These are phyloP conservation scores for Cladosporium sp. DNA, from an alignment of 2,329 filamentous ascomycete species.

Conservation along the genomic window DNA sequence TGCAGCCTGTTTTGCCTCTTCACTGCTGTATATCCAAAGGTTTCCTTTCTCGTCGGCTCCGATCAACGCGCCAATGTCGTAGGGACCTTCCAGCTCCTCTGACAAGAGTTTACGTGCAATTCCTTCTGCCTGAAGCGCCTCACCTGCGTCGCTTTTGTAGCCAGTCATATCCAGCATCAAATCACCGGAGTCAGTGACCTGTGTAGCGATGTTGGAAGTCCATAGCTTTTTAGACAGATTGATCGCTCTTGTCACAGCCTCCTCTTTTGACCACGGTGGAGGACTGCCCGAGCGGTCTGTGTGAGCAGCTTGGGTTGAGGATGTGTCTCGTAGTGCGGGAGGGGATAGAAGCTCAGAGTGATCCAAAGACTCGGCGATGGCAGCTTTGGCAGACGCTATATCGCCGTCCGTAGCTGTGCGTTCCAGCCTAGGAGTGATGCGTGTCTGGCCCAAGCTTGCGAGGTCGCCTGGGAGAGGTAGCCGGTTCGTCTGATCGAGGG, in stretches of 20 bases:
- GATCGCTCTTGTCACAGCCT: constrained; percentile 78
- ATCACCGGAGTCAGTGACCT: constrained; percentile 88
- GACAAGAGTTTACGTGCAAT: constrained; percentile 86
- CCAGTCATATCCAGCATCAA: constrained; percentile 98
- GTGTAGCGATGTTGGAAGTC: constrained; percentile 84
- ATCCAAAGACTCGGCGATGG: constrained; percentile 32
- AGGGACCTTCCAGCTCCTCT: constrained; percentile 89
- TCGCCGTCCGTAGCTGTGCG: constrained; percentile 53
- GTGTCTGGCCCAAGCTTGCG: constrained; percentile 10
- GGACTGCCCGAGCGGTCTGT: constrained; percentile 64
- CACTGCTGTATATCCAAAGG: constrained; percentile 98
- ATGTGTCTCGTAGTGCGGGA: constrained; percentile 16
- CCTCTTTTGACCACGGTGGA: constrained; percentile 63
- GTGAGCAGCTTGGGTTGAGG: constrained; percentile 20
- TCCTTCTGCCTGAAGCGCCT: constrained; percentile 86
- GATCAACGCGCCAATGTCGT: constrained; percentile 92
- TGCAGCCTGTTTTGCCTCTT: constrained; percentile 88
- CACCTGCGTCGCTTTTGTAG: constrained; percentile 90
- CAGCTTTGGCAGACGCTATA: constrained; percentile 41
- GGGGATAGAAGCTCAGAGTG: constrained; percentile 22
- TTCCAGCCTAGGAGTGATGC: constrained; percentile 29
- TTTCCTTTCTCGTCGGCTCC: constrained; percentile 94
- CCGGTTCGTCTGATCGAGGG: constrained; percentile 7
- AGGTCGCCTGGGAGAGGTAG: constrained; percentile 21
- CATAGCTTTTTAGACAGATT: constrained; percentile 82